A percentile compares a stretch with the other conserved stretches of the same genome.
phyloP scores from a whole-genome alignment of 345 rosid genomes.

The Lagerstroemia speciosa region DNA sequence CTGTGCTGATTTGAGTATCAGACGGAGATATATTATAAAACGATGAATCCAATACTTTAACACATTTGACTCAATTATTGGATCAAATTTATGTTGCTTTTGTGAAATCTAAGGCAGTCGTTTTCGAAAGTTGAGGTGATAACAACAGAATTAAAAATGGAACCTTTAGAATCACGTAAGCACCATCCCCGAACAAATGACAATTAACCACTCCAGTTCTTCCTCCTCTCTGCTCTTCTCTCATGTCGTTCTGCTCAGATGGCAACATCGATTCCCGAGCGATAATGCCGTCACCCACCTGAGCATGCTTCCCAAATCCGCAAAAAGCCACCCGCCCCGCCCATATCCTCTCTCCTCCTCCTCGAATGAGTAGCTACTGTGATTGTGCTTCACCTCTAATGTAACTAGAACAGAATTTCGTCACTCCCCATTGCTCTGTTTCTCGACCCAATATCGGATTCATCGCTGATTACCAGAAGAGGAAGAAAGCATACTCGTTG shows the following conservation, averaged over 20 bases:
- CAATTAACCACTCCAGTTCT: background rate
- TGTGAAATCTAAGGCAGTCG: too few relatives aligned
- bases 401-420: too few relatives aligned
- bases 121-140: too few relatives aligned
- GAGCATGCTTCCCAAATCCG: background rate
- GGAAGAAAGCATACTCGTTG: background rate
- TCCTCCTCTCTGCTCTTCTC: too few relatives aligned
- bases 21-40: too few relatives aligned
- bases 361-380: background rate
- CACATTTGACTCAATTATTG: too few relatives aligned
- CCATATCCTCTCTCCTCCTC: background rate
- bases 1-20: too few relatives aligned
- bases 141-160: background rate
- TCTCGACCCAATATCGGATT: background rate
- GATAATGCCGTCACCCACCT: background rate
- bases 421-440: conserved; percentile 1
- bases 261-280: background rate
- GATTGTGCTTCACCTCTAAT: background rate
- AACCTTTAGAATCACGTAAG: conserved; percentile 1
- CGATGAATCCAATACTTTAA: too few relatives aligned
- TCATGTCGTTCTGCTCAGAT: too few relatives aligned
- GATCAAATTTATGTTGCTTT: too few relatives aligned
- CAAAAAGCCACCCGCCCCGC: too few relatives aligned
- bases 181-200: background rate
- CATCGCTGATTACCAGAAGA: background rate